A percentile compares a stretch with the other conserved stretches of the same genome.
Conservation (phyloP, 441 rosid species). For the Breynia disticha region DNA sequence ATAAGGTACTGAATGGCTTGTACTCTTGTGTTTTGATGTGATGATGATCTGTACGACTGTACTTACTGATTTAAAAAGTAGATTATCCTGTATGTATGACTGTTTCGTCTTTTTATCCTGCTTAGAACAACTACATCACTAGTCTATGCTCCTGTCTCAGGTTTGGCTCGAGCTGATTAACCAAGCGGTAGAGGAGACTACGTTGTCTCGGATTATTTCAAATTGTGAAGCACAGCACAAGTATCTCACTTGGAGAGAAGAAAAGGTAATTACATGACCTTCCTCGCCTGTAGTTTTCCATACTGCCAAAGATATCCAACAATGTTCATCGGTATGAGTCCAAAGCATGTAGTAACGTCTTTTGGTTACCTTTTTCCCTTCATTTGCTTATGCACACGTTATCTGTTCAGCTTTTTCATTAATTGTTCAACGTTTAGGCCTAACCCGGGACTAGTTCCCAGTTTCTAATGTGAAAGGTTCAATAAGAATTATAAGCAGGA, state of each 20-base stretch:
- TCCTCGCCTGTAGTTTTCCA: background rate
- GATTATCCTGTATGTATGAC: background rate
- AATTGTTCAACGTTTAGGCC: no score
- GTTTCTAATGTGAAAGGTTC: no score
- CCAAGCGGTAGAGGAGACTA: constrained; percentile 38
- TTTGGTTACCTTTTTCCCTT: no score
- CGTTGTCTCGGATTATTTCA: constrained; percentile 33
- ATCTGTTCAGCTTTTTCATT: no score
- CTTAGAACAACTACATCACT: background rate
- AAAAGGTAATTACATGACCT: constrained; percentile 41
- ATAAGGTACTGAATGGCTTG: constrained; percentile 40
- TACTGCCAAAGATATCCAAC: no score
- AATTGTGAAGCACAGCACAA: constrained; percentile 77
- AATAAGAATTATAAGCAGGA: no score
- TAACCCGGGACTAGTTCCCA: no score
- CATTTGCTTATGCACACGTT: no score
- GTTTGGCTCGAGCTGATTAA: constrained; percentile 69
- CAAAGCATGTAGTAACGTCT: no score
- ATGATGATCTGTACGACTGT: no score
- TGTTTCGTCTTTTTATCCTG: background rate
- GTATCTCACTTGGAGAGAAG: constrained; percentile 84
- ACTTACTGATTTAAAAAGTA: no score
- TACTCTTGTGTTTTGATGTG: no score
- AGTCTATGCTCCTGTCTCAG: constrained; percentile 25
- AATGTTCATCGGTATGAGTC: background rate